Evolutionary conservation across 768 basidiomycete species (phyloP), one percentile per base, ranked within the genome.

Genomic region (Panaeolus cyanescens): DNA sequence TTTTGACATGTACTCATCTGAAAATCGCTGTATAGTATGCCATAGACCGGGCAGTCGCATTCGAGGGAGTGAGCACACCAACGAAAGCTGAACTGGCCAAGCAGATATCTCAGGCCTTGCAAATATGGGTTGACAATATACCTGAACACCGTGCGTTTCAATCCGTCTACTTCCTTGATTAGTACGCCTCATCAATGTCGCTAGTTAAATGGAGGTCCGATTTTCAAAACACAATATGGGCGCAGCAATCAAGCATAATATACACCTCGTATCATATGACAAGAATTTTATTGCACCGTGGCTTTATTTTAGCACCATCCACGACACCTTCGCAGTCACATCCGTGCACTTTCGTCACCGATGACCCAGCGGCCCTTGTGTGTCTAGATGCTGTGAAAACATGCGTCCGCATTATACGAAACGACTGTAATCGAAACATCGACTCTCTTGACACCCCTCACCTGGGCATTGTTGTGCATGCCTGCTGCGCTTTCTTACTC

Each of bases 61-160:
- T 50, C 12, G 15, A 6, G 15, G 45, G 45, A 20, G 45, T 50
- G 12, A 50, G 30, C 22, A 50, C 25, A 4, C 25, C 45, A 8
- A 28, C 45, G 4, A 30, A 84, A 80, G 77, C 80, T 53, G 81
- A 81, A 54, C 80, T 86, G 42, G 83, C 90, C 31, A 79, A 84
- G 15, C 87, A 91, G 59, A 76, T 94, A 32, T 89, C 89, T 67
- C 79, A 81, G 5, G 87, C 87, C 0, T 78, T 95, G 66, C 85
- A 86, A 61, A 83, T 88, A 60, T 95, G 92, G 91, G 73, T 83
- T 10, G 85, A 88, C 54, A 79, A 81, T 7, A 75, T 93, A 17
- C 93, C 92, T 10, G 79, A 84, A 36, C 87, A 91, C 66, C 68
- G 90, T 91, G 65, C 59, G 87, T 75, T 39, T 40, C 28, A 25